A percentile compares a stretch with the other conserved stretches of the same genome.
Evolutionary conservation across 768 basidiomycete genomes (phyloP).

Genomic region (Xerocomus spinulosus): DNA sequence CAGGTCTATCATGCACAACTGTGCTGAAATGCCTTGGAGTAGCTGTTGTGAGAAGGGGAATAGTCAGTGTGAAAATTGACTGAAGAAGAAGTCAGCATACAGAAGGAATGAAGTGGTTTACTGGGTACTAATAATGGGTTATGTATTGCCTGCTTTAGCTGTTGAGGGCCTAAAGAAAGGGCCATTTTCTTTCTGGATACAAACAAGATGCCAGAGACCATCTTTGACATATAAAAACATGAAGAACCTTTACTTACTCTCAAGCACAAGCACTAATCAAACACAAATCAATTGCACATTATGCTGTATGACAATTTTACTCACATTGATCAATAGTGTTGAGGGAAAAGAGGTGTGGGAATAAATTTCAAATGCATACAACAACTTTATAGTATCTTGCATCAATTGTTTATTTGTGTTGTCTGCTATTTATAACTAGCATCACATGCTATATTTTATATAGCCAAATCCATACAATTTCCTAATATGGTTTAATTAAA

Average conservation of each 20-base stretch:
- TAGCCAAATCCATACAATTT: background rate
- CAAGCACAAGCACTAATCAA: background rate
- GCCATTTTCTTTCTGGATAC: slow-evolving; percentile 9
- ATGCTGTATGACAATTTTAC: background rate
- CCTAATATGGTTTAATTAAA: background rate
- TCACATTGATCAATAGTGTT: slow-evolving; percentile 1
- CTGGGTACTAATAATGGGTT: slow-evolving; percentile 2
- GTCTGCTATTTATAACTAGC: slow-evolving; percentile 15
- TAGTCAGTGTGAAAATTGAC: background rate
- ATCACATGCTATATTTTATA: background rate
- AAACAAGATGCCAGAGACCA: too few relatives aligned
- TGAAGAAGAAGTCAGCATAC: slow-evolving; percentile 7
- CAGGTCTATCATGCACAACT: slow-evolving; percentile 1
- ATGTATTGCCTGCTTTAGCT: slow-evolving; percentile 3
- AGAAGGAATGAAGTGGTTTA: slow-evolving; percentile 3
- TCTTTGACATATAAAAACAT: too few relatives aligned
- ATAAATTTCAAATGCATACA: background rate
- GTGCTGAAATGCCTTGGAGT: slow-evolving; percentile 13
- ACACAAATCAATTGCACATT: background rate
- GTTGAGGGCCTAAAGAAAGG: slow-evolving; percentile 16
- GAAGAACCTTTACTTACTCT: too few relatives aligned
- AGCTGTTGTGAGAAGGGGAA: background rate
- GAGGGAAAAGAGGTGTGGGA: background rate
- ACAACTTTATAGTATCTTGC: slow-evolving; percentile 2
- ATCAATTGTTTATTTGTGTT: slow-evolving; percentile 15